Base-by-base conservation (phyloP, 2,329 filamentous ascomycete genomes). In the Colletotrichum tofieldiae region DNA sequence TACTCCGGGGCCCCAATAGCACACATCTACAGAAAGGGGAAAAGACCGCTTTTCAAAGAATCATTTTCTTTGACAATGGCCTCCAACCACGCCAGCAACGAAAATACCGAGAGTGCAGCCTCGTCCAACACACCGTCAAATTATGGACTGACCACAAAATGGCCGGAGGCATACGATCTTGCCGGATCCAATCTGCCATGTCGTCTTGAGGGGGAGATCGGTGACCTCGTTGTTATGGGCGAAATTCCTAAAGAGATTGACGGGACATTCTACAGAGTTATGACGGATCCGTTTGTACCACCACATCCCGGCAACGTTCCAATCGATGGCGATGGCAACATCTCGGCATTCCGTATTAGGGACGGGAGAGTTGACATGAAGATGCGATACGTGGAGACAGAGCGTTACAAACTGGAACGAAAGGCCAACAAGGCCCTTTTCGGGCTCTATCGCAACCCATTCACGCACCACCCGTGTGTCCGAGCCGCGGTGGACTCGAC, bases 401-500 rank as follows among this genome's bases (percentile, higher is more conserved):
- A 85, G 51, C 82, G 82, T 49, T 83, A 83, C 39, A 72, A 77
- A 3, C 76, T 79, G 0, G 84, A 86, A 68, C 73, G 81, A 6
- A 76, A 81, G 45, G 82, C 83, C 0, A 74, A 79, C n/a, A 76
- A 78, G 78, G 78, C 81, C 0, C 60, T 84, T 1, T 70, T 77
- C 73, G 82, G 83, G 0, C 81, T 81, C 58, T 84, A 84, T 60
- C 80, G 83, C 39, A 84, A 84, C 68, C 80, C 77, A 35, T 83
- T 75, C 73, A 83, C 82, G 5, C 81, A 84, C 73, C 76, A 80
- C 63, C 78, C 79, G 2, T 79, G 77, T 47, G 77, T 78, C 5
- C 74, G 75, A 23, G 81, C 81, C 54, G 79, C 79, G 1, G 79
- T 82, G 18, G 75, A 80, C 59, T 80, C 74, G 20, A 84, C 83